phyloP scores from a whole-genome alignment of 176 grass and related monocot genomes.

The Cymbopogon citratus region DNA sequence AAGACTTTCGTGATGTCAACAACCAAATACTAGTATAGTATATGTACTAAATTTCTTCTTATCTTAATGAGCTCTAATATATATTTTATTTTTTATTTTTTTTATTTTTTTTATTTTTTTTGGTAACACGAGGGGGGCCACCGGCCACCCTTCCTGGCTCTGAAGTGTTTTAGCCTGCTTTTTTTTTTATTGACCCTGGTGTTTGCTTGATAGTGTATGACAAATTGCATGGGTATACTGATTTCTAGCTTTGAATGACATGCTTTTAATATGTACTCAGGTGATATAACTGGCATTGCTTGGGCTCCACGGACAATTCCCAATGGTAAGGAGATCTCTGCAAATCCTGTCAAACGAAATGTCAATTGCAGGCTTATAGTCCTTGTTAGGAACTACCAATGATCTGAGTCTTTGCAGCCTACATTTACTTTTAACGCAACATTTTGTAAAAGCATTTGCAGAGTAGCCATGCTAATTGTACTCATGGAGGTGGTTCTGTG shows the following conservation, averaged over 20 bases:
- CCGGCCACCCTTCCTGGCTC: not conserved
- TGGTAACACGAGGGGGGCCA: too few species aligned
- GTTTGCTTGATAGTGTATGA: not conserved
- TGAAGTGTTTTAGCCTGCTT: not conserved
- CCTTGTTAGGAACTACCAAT: not conserved
- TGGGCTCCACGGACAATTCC: slow-evolving; percentile 56
- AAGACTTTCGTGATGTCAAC: too few species aligned
- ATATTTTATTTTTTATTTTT: too few species aligned
- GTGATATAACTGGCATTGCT: slow-evolving; percentile 78
- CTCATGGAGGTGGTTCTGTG: not conserved
- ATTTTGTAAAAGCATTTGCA: not conserved
- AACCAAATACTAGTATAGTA: not conserved
- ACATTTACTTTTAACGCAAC: not conserved
- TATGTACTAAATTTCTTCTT: not conserved
- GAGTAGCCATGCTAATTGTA: not conserved
- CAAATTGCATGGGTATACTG: not conserved
- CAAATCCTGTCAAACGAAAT: not conserved
- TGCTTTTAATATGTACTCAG: slow-evolving; percentile 36
- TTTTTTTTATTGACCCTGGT: not conserved
- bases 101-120: too few species aligned
- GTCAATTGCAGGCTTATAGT: not conserved
- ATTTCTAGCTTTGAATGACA: not conserved
- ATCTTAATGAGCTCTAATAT: not conserved
- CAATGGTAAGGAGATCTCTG: slow-evolving; percentile 49
- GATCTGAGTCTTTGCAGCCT: not conserved